Evolutionary conservation across 1,284 basidiomycete genomes (phyloP), one percentile per base, ranked within the genome.

Genomic region (Sporisorium reilianum): DNA sequence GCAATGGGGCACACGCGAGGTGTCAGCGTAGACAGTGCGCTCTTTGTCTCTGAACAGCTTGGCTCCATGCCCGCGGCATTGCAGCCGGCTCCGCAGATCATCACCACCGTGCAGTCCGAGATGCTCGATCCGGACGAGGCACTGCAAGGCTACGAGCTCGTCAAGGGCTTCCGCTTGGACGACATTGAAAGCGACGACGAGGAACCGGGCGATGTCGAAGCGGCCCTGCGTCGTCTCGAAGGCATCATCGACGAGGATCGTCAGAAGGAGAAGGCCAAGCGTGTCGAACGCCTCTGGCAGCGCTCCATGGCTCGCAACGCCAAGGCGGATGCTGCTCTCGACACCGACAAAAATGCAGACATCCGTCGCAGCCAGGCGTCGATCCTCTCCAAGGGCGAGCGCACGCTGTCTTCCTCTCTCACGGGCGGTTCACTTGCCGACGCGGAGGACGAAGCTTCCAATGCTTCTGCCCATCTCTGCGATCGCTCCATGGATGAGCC

Each of bases 241-340:
- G 80, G 80, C 26, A 64, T 81, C 63, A 80, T 82, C 32, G 80
- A 82, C 49, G 70, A 81, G 38, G 80, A 78, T 41, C 79, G 80
- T 45, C 78, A 79, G 32, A 61, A 63, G 45, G 59, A 60, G 28
- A 69, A 72, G 53, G 74, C 76, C 2, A 64, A 68, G 18, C 57
- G 73, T 8, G 80, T 81, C 18, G 79, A 82, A 51, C 44, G 54
- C 23, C 54, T 80, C 23, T 82, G 72, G 75, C 64, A 75, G 55
- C 62, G 75, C 12, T 76, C 74, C 2, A 44, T 72, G 54, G 73
- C 67, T 30, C 64, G 67, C 28, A 75, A 75, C 28, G 66, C 66
- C 6, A 49, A 32, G 18, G 36, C n/a, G 2, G 72, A 65, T 12
- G 46, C 32, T 10, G 22, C 18, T 8, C 44, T 52, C 2, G 50